Percentiles rank a stretch among this genome's conserved stretches.
These are phyloP conservation scores for Apiospora pterosperma DNA, from an alignment of 2,329 filamentous ascomycete genomes.

Conservation along the genomic window DNA sequence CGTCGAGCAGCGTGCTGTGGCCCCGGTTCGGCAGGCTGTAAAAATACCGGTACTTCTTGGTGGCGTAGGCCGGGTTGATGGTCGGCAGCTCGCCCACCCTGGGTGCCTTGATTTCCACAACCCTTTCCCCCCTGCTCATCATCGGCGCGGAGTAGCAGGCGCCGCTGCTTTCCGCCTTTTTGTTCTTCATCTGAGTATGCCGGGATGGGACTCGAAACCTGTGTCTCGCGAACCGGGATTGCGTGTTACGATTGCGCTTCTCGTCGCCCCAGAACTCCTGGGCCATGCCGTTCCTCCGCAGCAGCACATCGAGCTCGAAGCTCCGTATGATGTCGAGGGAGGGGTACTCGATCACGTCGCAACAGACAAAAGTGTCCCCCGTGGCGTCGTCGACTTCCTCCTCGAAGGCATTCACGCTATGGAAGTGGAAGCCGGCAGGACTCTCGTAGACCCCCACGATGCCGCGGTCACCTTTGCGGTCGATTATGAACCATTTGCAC, in stretches of 20 bases:
- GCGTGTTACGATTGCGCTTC: constrained; percentile 31
- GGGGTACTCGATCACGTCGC: constrained; percentile 63
- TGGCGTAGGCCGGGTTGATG: constrained; percentile 57
- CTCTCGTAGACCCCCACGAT: constrained; percentile 67
- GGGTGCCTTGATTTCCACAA: constrained; percentile 46
- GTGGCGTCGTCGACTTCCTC: constrained; percentile 50
- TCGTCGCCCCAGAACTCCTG: constrained; percentile 40
- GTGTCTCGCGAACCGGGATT: constrained; percentile 40
- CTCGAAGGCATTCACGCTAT: constrained; percentile 75
- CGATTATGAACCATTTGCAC: constrained; percentile 72
- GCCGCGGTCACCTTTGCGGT: constrained; percentile 59
- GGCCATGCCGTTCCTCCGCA: constrained; percentile 47
- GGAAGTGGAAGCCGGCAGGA: constrained; percentile 73
- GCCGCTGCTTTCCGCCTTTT: neutral
- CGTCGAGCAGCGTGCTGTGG: constrained; percentile 58
- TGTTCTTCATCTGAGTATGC: neutral
- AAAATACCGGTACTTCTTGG: constrained; percentile 54
- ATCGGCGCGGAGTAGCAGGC: neutral
- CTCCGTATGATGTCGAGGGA: constrained; percentile 61
- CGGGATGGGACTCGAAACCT: constrained; percentile 34
- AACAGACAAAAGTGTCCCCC: constrained; percentile 48
- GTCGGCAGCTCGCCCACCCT: constrained; percentile 62
- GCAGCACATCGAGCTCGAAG: constrained; percentile 68
- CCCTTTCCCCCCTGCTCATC: constrained; percentile 20
- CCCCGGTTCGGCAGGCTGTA: constrained; percentile 57